phyloP scores from a whole-genome alignment of 768 basidiomycete genomes.

The Macrocybe gigantea region DNA sequence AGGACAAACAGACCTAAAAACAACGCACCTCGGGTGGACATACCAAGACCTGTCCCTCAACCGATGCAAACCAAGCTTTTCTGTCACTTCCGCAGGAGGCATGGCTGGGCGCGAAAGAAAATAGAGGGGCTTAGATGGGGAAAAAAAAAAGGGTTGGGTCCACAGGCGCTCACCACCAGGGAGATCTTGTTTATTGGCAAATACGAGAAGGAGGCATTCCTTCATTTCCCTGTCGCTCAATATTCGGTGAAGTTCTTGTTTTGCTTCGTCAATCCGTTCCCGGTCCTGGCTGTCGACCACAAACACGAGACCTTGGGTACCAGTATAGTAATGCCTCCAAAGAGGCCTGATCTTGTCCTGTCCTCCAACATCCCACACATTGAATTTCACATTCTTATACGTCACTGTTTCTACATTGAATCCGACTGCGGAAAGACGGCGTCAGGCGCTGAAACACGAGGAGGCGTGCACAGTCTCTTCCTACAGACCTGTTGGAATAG shows the following conservation, averaged over 20 bases:
- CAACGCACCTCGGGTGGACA: slow-evolving; percentile 89
- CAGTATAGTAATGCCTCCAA: slow-evolving; percentile 99
- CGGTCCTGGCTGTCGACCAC: slow-evolving; percentile 96
- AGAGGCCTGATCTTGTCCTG: slow-evolving; percentile 99
- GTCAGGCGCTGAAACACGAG: slow-evolving; percentile 3
- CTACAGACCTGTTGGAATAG: slow-evolving; percentile 85
- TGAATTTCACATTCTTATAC: slow-evolving; percentile 97
- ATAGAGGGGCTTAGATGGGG: not conserved
- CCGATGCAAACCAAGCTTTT: slow-evolving; percentile 89
- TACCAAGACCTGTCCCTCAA: slow-evolving; percentile 99
- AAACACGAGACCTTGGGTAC: slow-evolving; percentile 96
- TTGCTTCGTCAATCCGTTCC: slow-evolving; percentile 94
- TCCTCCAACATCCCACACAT: slow-evolving; percentile 97
- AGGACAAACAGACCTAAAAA: not conserved
- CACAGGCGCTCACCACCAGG: slow-evolving; percentile 69
- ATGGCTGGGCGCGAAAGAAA: slow-evolving; percentile 53
- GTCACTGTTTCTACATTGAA: slow-evolving; percentile 99
- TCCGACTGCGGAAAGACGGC: slow-evolving; percentile 51
- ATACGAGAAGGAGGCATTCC: slow-evolving; percentile 94
- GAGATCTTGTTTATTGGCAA: slow-evolving; percentile 98
- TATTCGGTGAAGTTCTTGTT: slow-evolving; percentile 92
- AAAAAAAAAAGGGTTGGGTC: not conserved
- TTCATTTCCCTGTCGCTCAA: slow-evolving; percentile 97
- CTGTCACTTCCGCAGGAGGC: slow-evolving; percentile 99
- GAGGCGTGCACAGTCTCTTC: not conserved